A percentile compares a stretch with the other conserved stretches of the same genome.
Evolutionary conservation across 495 filamentous ascomycete species (phyloP).

Genomic region (Cudoniella acicularis): DNA sequence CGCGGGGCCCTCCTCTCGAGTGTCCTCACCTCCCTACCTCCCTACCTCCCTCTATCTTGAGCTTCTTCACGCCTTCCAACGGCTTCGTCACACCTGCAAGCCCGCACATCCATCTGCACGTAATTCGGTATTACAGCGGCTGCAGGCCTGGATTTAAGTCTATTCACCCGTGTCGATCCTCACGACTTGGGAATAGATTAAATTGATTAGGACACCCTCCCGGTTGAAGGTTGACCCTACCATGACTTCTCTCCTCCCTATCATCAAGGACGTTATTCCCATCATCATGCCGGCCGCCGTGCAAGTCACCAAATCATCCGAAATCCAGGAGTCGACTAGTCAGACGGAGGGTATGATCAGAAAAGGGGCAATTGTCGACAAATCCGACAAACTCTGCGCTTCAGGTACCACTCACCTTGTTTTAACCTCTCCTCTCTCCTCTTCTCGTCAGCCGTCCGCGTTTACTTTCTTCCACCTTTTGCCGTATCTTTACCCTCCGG

Average conservation of each 20-base stretch:
- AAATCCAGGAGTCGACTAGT: slow-evolving; percentile 33
- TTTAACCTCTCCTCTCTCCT: neutral
- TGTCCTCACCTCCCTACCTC: no score
- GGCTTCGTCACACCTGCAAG: no score
- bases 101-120: neutral
- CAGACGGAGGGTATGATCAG: slow-evolving; percentile 52
- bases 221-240: neutral
- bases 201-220: neutral
- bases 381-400: slow-evolving; percentile 55
- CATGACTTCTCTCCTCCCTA: slow-evolving; percentile 45
- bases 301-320: slow-evolving; percentile 38
- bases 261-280: slow-evolving; percentile 46
- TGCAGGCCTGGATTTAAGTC: neutral
- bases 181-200: neutral
- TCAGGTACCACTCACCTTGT: slow-evolving; percentile 35
- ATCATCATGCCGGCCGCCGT: slow-evolving; percentile 46
- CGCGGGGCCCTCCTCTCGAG: no score
- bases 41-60: no score
- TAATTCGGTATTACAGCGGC: neutral
- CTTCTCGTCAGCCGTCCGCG: neutral
- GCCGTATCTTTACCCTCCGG: neutral
- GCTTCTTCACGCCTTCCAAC: no score
- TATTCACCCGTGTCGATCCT: neutral
- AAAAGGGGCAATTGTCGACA: slow-evolving; percentile 54
- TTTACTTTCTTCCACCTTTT: slow-evolving; percentile 1